Conservation (phyloP, 2,329 filamentous ascomycete species). For the Penicillium sp. region DNA sequence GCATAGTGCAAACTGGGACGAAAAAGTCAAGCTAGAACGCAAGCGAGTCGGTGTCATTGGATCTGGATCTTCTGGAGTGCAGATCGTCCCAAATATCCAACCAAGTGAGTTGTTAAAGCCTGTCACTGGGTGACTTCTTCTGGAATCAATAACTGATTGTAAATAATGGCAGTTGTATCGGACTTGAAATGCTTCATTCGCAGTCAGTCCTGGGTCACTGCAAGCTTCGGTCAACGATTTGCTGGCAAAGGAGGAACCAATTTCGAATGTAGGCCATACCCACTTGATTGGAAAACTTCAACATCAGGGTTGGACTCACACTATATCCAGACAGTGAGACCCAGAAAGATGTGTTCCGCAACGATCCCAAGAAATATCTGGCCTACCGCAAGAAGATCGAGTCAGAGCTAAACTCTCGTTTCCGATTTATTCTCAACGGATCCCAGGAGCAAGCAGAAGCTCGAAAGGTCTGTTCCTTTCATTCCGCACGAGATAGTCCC, state of each 20-base stretch:
- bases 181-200: constrained; percentile 15
- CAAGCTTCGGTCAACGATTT: constrained; percentile 21
- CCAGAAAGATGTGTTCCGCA: constrained; percentile 6
- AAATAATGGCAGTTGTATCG: constrained; percentile 8
- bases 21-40: constrained; percentile 49
- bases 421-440: constrained; percentile 10
- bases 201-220: constrained; percentile 19
- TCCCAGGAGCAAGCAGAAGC: constrained; percentile 47
- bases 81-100: constrained; percentile 28
- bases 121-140: too few species aligned
- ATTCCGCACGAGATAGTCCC: too few species aligned
- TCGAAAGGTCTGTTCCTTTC: constrained; percentile 18
- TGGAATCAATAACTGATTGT: too few species aligned
- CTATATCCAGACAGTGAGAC: constrained; percentile 4
- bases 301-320: too few species aligned
- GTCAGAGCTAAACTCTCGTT: constrained; percentile 29
- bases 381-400: constrained; percentile 35
- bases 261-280: constrained; percentile 23
- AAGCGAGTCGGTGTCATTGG: constrained; percentile 40
- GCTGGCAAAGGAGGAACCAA: constrained; percentile 27
- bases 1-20: constrained; percentile 21
- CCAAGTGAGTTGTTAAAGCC: constrained; percentile 15
- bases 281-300: background rate
- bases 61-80: constrained; percentile 28
- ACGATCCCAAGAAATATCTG: constrained; percentile 24